Base-by-base conservation (phyloP, 306 rosid species). In the Echinosophora koreensis region DNA sequence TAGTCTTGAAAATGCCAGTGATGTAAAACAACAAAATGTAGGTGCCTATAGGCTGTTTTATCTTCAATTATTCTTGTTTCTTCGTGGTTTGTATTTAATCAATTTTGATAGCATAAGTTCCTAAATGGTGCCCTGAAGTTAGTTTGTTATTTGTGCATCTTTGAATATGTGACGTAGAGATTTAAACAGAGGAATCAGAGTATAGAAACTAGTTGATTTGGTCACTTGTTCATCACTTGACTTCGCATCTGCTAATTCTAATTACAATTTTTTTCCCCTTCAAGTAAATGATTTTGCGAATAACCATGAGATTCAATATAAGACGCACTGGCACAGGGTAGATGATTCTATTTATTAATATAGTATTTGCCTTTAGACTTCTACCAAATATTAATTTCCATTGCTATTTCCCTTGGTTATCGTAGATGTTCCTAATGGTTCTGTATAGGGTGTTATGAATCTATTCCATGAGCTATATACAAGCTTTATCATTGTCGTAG, bases 91-190 rank as follows among this genome's bases (percentile, higher is more conserved):
- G 79, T 79, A 74, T 74, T 73, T 70, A 46, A 69, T 42, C 82
- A 79, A 71, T 85, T 85, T 82, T 85, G 82, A 54, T 69, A 58
- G 80, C 57, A 38, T 5, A 69, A 84, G 66, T 71, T 66, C 80
- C 52, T 64, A 37, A 41, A 50, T 56, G 50, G 58, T 73, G 16
- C 76, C 59, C 38, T 81, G 35, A 42, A 55, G 44, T 51, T 73
- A 58, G 2, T 50, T 18, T 79, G 39, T 70, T 57, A n/a, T 18
- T 56, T 71, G 60, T 79, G 64, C 51, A 66, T 66, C 77, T 41
- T 59, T 34, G 57, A 70, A 64, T 67, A 14, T 42, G 34, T 15
- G 58, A 55, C 46, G 1, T 37, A n/a, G n/a, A 62, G 79, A 46
- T 52, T 54, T 58, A 34, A 16, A 47, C 42, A 30, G 0, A 28